Evolutionary conservation across 441 rosid genomes (phyloP).

Genomic region (Gossypium gossypioides): DNA sequence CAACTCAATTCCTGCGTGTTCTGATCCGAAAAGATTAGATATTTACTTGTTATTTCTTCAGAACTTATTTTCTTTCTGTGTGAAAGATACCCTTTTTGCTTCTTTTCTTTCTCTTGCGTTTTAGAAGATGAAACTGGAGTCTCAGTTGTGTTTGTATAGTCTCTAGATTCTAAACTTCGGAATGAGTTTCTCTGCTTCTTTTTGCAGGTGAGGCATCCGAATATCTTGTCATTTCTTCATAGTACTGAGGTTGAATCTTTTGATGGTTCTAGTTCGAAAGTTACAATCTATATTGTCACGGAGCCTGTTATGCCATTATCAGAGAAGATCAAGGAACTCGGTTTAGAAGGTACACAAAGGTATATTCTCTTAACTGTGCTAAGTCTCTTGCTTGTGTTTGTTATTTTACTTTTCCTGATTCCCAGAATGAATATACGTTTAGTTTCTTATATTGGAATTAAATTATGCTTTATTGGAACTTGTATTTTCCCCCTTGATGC

Average conservation of each 20-base stretch:
- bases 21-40: neutral
- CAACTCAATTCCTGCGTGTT: neutral
- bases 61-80: too few relatives aligned
- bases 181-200: slow-evolving; percentile 1
- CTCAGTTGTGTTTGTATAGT: neutral
- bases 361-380: slow-evolving; percentile 17
- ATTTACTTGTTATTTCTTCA: neutral
- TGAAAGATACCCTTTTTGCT: too few relatives aligned
- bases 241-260: slow-evolving; percentile 80
- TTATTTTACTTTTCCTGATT: neutral
- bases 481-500: neutral
- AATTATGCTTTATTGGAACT: neutral
- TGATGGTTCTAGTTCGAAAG: slow-evolving; percentile 61
- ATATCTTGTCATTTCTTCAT: slow-evolving; percentile 80
- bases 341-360: slow-evolving; percentile 88
- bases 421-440: neutral
- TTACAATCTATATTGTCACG: slow-evolving; percentile 83
- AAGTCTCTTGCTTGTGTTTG: neutral
- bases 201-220: slow-evolving; percentile 92
- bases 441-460: neutral
- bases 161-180: neutral
- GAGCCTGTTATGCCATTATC: slow-evolving; percentile 92
- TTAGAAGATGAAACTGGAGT: neutral
- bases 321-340: slow-evolving; percentile 87
- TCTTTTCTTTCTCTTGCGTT: too few relatives aligned